Evolutionary conservation across 495 filamentous ascomycete genomes (phyloP), one percentile per base, ranked within the genome.

Genomic region (Podospora conica): DNA sequence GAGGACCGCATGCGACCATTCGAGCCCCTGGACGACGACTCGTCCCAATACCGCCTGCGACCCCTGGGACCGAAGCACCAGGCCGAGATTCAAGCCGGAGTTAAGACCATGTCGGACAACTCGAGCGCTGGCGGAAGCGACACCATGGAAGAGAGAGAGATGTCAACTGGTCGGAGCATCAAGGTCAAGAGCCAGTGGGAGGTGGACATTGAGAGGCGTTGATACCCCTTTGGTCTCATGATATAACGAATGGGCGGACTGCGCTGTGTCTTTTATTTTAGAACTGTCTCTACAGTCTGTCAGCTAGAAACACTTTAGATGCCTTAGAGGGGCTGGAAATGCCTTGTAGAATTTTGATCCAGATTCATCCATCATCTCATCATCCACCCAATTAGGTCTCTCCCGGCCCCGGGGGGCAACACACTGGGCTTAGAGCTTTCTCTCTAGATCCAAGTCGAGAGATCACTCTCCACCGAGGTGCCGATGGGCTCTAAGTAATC

Each of bases 31-130:
- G 22, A 15, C 3, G 65, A 66, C 53, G 58, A 62, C n/a, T 56
- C 48, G 10, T 66, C 65, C 0, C 65, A 66, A 53, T 66, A 66
- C 27, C 23, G 53, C 40, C 65, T 66, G 53, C 31, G 48, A 6
- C 61, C 61, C 8, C 21, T 28, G 23, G 54, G 55, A 7, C 23
- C 59, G 33, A 63, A 63, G 48, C 61, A 63, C 53, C 61, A 31
- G 3, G 53, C 61, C 2, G 53, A 63, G 53, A 48, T 63, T 1
- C 2, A 28, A 9, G 54, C 27, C 4, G 33, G 40, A 0, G 40
- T 48, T 7, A 48, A 48, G 40, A 48, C 40, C 6, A 48, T 48
- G 40, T 48, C 40, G 15, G 40, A n/a, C 15, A 48, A 48, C 40
- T 48, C 40, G 1, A 48, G 40, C 40, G 18, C 11, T n/a, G 40